Conservation (phyloP, 306 rosid species). For the Lathyrus tuberosus region DNA sequence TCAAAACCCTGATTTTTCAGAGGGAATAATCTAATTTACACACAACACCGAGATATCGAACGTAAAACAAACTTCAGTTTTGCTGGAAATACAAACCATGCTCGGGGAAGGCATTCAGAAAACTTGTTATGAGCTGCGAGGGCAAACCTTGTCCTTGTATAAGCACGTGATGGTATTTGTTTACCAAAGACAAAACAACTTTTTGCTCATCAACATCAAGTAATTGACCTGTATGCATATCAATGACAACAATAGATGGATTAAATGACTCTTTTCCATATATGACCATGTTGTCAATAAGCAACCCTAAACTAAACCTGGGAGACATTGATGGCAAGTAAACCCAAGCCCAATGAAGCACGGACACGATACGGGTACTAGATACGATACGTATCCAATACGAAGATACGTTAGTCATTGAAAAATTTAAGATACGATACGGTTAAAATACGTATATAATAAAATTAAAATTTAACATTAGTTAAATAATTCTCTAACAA, state of each 20-base stretch:
- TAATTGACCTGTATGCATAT: slow-evolving; percentile 59
- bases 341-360: neutral
- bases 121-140: slow-evolving; percentile 48
- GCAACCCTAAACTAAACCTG: slow-evolving; percentile 31
- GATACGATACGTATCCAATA: no score
- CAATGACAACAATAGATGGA: slow-evolving; percentile 31
- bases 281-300: slow-evolving; percentile 26
- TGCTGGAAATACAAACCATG: slow-evolving; percentile 52
- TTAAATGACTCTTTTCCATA: slow-evolving; percentile 29
- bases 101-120: slow-evolving; percentile 59
- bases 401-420: no score
- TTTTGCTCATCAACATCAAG: slow-evolving; percentile 57
- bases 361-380: no score
- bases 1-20: slow-evolving; percentile 6
- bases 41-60: slow-evolving; percentile 23
- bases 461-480: no score
- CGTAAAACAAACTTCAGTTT: slow-evolving; percentile 30
- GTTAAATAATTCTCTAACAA: no score
- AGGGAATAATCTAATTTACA: slow-evolving; percentile 29
- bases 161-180: slow-evolving; percentile 56
- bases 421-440: no score
- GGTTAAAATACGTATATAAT: no score
- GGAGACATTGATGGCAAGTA: neutral
- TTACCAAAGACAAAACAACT: slow-evolving; percentile 51
- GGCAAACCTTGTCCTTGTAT: slow-evolving; percentile 53